Evolutionary conservation across 2,329 filamentous ascomycete species (phyloP).

Genomic region (Parastagonospora avenae): DNA sequence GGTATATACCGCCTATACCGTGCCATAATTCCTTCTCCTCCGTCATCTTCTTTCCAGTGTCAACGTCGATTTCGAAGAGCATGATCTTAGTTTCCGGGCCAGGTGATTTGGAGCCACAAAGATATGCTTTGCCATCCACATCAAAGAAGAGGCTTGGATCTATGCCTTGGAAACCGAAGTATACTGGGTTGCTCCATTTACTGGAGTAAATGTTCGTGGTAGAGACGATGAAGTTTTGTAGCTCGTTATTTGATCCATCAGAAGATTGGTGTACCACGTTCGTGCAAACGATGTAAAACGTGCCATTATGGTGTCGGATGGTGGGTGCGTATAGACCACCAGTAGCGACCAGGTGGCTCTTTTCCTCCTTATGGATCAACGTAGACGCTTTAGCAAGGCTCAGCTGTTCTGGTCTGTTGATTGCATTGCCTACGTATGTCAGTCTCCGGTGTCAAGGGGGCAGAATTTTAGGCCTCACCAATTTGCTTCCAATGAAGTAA

Average conservation of each 20-base stretch:
- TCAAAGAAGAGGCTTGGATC: constrained; percentile 23
- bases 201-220: constrained; percentile 12
- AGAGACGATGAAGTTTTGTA: constrained; percentile 44
- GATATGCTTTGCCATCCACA: constrained; percentile 13
- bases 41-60: constrained; percentile 24
- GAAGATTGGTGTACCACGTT: constrained; percentile 27
- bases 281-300: constrained; percentile 24
- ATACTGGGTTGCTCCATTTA: constrained; percentile 16
- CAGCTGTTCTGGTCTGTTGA: constrained; percentile 54
- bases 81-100: constrained; percentile 21
- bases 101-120: constrained; percentile 24
- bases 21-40: constrained; percentile 34
- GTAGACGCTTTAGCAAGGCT: constrained; percentile 54
- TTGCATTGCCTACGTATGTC: constrained; percentile 44
- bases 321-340: constrained; percentile 25
- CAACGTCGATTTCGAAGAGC: constrained; percentile 32
- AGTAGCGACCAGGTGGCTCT: constrained; percentile 16
- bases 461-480: constrained; percentile 1
- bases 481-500: constrained; percentile 55
- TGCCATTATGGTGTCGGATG: constrained; percentile 16
- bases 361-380: constrained; percentile 22
- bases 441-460: neutral
- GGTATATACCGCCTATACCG: constrained; percentile 33
- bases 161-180: constrained; percentile 18
- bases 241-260: constrained; percentile 50